These are phyloP conservation scores for Fusarium nisikadoi DNA, from an alignment of 2,329 filamentous ascomycete species.

Conservation along the genomic window DNA sequence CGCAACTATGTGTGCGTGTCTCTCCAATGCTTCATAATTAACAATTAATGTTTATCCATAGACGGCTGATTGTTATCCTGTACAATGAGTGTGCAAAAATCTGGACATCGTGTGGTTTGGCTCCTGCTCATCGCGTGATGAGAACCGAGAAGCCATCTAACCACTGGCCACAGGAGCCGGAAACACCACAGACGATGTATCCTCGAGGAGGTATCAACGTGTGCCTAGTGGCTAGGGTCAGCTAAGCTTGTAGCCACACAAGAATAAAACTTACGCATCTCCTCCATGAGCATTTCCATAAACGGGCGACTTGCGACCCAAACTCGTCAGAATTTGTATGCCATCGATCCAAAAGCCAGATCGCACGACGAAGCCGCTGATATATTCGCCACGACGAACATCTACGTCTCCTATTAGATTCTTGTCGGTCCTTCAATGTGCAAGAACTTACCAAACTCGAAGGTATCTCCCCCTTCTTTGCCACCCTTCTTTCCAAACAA, in stretches of 20 bases:
- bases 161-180: constrained; percentile 83
- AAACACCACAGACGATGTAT: constrained; percentile 87
- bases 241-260: not conserved
- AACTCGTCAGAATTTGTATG: constrained; percentile 87
- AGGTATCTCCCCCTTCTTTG: constrained; percentile 75
- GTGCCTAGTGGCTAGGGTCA: constrained; percentile 65
- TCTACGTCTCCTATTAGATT: constrained; percentile 64
- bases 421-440: not conserved
- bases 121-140: constrained; percentile 55
- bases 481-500: constrained; percentile 86
- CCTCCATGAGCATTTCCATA: constrained; percentile 86
- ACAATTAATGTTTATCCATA: constrained; percentile 31
- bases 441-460: constrained; percentile 74
- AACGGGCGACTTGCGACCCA: constrained; percentile 85
- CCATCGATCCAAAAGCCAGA: constrained; percentile 87
- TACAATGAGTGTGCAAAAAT: constrained; percentile 24
- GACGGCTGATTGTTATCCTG: constrained; percentile 8
- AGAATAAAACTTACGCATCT: constrained; percentile 74
- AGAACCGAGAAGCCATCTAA: constrained; percentile 88
- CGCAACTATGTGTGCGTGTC: not conserved
- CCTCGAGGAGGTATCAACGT: constrained; percentile 89
- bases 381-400: constrained; percentile 83
- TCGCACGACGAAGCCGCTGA: constrained; percentile 86
- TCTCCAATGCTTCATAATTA: constrained; percentile 11
- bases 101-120: constrained; percentile 1